Conservation (phyloP, 306 rosid species). For the Ochetophila trinervis region DNA sequence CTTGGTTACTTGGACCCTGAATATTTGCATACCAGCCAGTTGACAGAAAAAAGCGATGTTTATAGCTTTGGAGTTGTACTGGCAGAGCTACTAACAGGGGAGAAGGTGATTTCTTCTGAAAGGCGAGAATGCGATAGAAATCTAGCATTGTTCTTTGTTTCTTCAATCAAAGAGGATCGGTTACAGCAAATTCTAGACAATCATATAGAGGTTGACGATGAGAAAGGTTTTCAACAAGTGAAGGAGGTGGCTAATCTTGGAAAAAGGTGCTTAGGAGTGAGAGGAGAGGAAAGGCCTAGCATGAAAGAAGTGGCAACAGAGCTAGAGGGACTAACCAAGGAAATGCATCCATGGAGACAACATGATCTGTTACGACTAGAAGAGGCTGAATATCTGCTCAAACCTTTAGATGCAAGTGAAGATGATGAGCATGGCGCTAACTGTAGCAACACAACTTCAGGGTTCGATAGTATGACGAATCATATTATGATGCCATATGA, state of each 20-base stretch:
- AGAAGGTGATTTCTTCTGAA: constrained; percentile 6
- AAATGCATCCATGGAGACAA: constrained; percentile 14
- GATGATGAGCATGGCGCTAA: background rate
- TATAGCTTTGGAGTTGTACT: constrained; percentile 32
- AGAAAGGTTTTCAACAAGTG: constrained; percentile 1
- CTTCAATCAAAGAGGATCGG: constrained; percentile 6
- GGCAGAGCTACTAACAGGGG: constrained; percentile 18
- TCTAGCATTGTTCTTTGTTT: constrained; percentile 15
- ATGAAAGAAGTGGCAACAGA: constrained; percentile 27
- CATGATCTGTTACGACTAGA: background rate
- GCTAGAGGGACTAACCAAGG: constrained; percentile 17
- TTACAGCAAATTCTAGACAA: constrained; percentile 11
- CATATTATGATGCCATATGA: background rate
- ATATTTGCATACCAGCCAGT: constrained; percentile 12
- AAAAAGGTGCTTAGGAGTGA: constrained; percentile 8
- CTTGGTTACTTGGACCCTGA: constrained; percentile 26
- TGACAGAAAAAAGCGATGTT: constrained; percentile 28
- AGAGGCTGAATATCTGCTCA: background rate
- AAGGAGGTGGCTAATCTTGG: constrained; percentile 9
- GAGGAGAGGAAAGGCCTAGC: constrained; percentile 22
- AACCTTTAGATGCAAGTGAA: background rate
- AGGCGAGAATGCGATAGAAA: constrained; percentile 3
- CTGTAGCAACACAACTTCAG: background rate
- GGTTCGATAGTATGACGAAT: background rate
- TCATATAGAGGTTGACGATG: background rate